phyloP scores from a whole-genome alignment of 192 early-diverging fungal genomes.

The Chytriomyces confervae region DNA sequence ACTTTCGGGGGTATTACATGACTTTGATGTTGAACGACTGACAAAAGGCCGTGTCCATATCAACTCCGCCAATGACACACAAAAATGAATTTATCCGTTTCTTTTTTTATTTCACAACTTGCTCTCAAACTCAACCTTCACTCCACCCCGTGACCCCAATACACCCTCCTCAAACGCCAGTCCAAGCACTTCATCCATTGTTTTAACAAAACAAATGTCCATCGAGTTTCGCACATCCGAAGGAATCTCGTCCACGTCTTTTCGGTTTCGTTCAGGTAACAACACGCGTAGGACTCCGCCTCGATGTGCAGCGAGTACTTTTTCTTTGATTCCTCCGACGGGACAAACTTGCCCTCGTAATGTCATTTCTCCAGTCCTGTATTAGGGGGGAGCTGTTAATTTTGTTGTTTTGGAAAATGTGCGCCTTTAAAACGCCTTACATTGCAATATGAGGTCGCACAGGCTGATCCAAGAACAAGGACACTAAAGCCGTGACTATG shows the following conservation, averaged over 20 bases:
- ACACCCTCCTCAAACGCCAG: conserved; percentile 39
- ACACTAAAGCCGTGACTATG: conserved; percentile 79
- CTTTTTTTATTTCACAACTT: background rate
- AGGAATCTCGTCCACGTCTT: conserved; percentile 78
- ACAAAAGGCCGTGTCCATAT: too few relatives aligned
- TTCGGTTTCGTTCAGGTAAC: conserved; percentile 71
- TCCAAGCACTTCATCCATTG: conserved; percentile 68
- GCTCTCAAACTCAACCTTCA: background rate
- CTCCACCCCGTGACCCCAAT: background rate
- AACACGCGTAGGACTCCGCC: conserved; percentile 77
- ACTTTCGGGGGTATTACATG: too few relatives aligned
- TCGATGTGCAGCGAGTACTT: conserved; percentile 81
- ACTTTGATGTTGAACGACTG: too few relatives aligned
- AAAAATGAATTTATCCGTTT: too few relatives aligned
- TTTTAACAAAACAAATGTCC: conserved; percentile 71
- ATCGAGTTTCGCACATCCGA: conserved; percentile 68
- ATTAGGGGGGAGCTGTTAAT: conserved; percentile 47
- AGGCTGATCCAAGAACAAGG: conserved; percentile 65
- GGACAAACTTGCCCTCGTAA: conserved; percentile 80
- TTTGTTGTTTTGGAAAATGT: background rate
- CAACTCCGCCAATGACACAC: too few relatives aligned
- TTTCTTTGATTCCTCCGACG: conserved; percentile 89
- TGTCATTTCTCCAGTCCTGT: conserved; percentile 90
- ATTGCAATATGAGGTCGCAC: conserved; percentile 52
- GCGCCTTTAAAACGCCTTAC: background rate